Base-by-base conservation (phyloP, 1,284 basidiomycete genomes). In the Leccinum laetum region DNA sequence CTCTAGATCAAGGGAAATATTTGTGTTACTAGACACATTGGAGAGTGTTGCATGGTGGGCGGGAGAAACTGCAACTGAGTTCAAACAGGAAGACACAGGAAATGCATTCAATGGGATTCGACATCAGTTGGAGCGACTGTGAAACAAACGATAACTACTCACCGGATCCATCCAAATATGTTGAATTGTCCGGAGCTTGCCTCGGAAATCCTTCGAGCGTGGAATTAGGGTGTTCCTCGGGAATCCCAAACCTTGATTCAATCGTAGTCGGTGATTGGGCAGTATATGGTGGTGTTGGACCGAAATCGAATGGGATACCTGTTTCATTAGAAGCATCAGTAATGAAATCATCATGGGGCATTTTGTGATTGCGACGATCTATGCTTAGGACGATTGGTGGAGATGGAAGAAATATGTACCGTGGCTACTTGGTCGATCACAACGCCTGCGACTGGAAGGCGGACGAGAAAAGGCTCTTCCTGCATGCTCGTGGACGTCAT, bases 181-280 rank as follows among this genome's bases (percentile, higher is more conserved):
- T 46, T 32, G 79, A 60, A 60, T 68, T 67, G 6, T 63, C 64
- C 70, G 80, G 68, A 8, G 77, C 74, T 60, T 78, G 79, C 32
- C 81, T 72, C 49, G 18, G 49, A 52, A 79, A 77, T 46, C 82
- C 82, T 65, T 83, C 83, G 2, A 83, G 72, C 4, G 76, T 79
- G 59, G 79, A 79, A 11, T 75, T 74, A 16, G 79, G 74, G 58
- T 52, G 65, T 32, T 74, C 69, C 57, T 63, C 66, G 65, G 41
- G 46, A 14, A 29, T 8, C 26, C 5, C 14, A 11, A 32, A 24
- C 26, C 58, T 53, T 6, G 62, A 35, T 3, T 49, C 61, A 13
- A 21, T n/a, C n/a, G 35, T 24, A 37, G 21, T 13, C 9, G 63
- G 39, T 24, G 61, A 55, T 14, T 53, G 57, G 13, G 55, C 26